Percentiles rank a stretch among this genome's conserved stretches.
phyloP scores from a whole-genome alignment of 176 grass and related monocot species.

The Calamus simplicifolius region DNA sequence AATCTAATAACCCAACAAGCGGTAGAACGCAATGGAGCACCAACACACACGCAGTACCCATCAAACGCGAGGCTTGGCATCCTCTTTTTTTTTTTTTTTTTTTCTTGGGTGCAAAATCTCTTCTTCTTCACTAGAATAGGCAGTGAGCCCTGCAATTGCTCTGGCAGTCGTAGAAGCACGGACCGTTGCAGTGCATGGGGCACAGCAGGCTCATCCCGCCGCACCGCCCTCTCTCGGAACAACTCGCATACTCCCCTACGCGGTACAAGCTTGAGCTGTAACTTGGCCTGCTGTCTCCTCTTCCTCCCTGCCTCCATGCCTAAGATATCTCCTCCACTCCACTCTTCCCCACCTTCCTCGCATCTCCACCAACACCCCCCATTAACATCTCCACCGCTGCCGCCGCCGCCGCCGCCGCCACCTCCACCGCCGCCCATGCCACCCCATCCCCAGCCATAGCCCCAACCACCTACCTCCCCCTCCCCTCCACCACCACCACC shows the following conservation, averaged over 20 bases:
- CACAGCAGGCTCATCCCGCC: constrained; percentile 63
- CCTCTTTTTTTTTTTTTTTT: no score
- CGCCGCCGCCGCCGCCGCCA: background rate
- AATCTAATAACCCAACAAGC: no score
- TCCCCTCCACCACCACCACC: background rate
- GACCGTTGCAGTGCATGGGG: constrained; percentile 78
- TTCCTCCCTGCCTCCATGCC: constrained; percentile 1
- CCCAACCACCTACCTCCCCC: background rate
- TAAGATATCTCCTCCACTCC: background rate
- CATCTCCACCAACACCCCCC: background rate
- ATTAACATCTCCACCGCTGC: background rate
- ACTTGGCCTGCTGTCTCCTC: constrained; percentile 24
- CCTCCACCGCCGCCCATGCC: background rate
- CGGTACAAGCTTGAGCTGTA: constrained; percentile 76
- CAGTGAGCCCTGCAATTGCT: constrained; percentile 85
- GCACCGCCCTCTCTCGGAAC: constrained; percentile 49
- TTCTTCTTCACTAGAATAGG: constrained; percentile 34
- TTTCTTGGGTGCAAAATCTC: no score
- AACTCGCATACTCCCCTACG: constrained; percentile 72
- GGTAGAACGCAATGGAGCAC: no score
- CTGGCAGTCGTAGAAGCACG: constrained; percentile 85
- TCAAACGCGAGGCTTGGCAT: no score
- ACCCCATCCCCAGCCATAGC: background rate
- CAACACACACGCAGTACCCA: no score
- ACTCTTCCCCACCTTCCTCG: background rate